Evolutionary conservation across 2,329 filamentous ascomycete species (phyloP).

Genomic region (Neospermospora avenae): DNA sequence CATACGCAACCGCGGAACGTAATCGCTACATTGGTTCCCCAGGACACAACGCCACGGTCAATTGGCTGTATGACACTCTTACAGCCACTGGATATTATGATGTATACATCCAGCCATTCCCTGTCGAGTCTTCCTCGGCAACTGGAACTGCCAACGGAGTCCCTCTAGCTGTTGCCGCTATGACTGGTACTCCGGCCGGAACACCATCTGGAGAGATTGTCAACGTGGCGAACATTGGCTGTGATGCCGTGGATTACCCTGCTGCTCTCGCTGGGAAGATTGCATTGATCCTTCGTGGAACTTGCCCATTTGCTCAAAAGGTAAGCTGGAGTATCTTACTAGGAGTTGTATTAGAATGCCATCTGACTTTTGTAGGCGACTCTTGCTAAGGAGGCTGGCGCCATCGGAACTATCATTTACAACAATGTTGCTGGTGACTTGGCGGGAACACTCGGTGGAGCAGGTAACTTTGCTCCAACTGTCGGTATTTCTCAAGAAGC

Average conservation of each 20-base stretch:
- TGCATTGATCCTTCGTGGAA: conserved; percentile 67
- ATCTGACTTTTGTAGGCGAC: conserved; percentile 47
- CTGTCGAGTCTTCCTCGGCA: conserved; percentile 6
- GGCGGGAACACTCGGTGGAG: conserved; percentile 63
- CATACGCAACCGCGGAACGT: conserved; percentile 15
- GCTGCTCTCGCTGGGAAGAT: conserved; percentile 56
- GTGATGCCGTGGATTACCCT: conserved; percentile 54
- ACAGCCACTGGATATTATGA: conserved; percentile 21
- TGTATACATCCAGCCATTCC: conserved; percentile 19
- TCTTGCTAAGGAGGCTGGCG: conserved; percentile 64
- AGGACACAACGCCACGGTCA: conserved; percentile 42
- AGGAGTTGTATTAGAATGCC: neutral
- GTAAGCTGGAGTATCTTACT: neutral
- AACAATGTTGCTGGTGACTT: conserved; percentile 61
- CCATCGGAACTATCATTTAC: conserved; percentile 67
- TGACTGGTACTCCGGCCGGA: conserved; percentile 19
- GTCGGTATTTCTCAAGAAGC: conserved; percentile 45
- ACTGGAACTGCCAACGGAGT: conserved; percentile 15
- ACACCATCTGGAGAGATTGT: conserved; percentile 14
- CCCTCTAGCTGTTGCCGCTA: conserved; percentile 5
- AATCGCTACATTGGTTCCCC: conserved; percentile 21
- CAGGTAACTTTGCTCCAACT: conserved; percentile 44
- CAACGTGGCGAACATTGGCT: conserved; percentile 23
- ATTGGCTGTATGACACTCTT: conserved; percentile 38
- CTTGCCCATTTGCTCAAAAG: conserved; percentile 64